A percentile compares a stretch with the other conserved stretches of the same genome.
Evolutionary conservation across 2,329 filamentous ascomycete genomes (phyloP).

Genomic region (Cytospora mali): DNA sequence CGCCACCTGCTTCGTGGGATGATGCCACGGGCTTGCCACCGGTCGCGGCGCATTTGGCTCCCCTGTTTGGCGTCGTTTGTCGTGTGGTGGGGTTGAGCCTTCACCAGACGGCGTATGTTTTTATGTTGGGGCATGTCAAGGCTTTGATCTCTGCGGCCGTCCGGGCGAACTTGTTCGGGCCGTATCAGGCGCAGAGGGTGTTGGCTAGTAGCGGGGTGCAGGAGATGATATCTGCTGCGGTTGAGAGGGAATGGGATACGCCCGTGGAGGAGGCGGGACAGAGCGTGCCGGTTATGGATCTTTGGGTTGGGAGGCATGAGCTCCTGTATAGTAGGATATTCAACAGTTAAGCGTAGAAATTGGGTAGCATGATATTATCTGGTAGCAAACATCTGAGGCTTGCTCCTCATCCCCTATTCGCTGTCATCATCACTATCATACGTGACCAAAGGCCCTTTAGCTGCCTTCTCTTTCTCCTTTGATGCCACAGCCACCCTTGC

Average conservation of each 20-base stretch:
- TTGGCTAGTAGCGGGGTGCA: slow-evolving; percentile 65
- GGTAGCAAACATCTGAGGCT: background rate
- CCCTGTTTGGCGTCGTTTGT: slow-evolving; percentile 70
- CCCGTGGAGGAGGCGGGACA: slow-evolving; percentile 70
- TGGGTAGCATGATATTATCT: slow-evolving; percentile 12
- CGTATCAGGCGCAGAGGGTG: slow-evolving; percentile 76
- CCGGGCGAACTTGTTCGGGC: slow-evolving; percentile 75
- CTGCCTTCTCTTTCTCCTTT: slow-evolving; percentile 52
- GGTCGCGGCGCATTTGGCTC: slow-evolving; percentile 67
- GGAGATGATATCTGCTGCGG: slow-evolving; percentile 56
- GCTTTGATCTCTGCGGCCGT: slow-evolving; percentile 77
- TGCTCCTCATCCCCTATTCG: slow-evolving; percentile 14
- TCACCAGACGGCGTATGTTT: slow-evolving; percentile 71
- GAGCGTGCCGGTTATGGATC: slow-evolving; percentile 74
- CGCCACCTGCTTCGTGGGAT: slow-evolving; percentile 10
- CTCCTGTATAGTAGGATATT: slow-evolving; percentile 84
- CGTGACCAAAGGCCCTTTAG: slow-evolving; percentile 75
- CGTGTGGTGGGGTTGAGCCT: slow-evolving; percentile 61
- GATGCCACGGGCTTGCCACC: slow-evolving; percentile 39
- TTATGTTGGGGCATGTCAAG: slow-evolving; percentile 75
- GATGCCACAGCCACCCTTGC: slow-evolving; percentile 57
- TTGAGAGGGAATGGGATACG: slow-evolving; percentile 63
- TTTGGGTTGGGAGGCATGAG: slow-evolving; percentile 84
- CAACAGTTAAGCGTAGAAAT: slow-evolving; percentile 63
- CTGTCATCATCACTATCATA: slow-evolving; percentile 79